Conservation (phyloP, 352 stramenopile genomes). For the Phytophthora ramorum region DNA sequence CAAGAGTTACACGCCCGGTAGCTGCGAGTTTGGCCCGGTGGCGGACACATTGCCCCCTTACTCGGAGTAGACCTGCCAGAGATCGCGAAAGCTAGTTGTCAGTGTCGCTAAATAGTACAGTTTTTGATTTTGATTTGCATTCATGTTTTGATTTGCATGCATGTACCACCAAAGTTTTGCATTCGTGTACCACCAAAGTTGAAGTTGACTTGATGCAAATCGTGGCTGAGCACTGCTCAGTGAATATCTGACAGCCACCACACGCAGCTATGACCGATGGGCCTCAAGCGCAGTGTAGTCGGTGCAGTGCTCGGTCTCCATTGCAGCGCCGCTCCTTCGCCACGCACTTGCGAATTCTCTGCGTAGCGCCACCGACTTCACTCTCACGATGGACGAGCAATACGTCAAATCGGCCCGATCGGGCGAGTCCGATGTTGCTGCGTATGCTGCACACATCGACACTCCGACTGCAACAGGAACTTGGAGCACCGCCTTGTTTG, state of each 20-base stretch:
- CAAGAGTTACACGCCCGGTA: constrained; percentile 59
- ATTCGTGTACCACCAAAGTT: too few relatives aligned
- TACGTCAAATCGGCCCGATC: constrained; percentile 29
- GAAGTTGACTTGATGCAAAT: constrained; percentile 9
- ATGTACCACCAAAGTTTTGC: too few relatives aligned
- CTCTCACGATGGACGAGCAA: constrained; percentile 20
- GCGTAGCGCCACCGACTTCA: neutral
- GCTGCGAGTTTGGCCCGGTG: constrained; percentile 41
- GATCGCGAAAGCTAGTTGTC: constrained; percentile 2
- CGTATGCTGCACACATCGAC: constrained; percentile 24
- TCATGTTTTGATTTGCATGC: too few relatives aligned
- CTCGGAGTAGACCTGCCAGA: constrained; percentile 8
- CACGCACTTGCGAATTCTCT: neutral
- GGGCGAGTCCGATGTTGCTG: constrained; percentile 8
- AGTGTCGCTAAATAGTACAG: constrained; percentile 8
- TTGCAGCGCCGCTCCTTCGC: too few relatives aligned
- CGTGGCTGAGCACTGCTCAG: constrained; percentile 17
- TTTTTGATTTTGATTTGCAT: constrained; percentile 2
- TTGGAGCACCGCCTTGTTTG: constrained; percentile 41
- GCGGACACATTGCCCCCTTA: constrained; percentile 45
- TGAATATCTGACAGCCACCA: constrained; percentile 29
- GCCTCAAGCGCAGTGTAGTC: neutral
- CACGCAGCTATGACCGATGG: constrained; percentile 14
- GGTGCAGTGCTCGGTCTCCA: constrained; percentile 10
- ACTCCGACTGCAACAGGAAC: constrained; percentile 4